Evolutionary conservation across 73 alveolate genomes (phyloP).

Genomic region (Breviolum minutum): DNA sequence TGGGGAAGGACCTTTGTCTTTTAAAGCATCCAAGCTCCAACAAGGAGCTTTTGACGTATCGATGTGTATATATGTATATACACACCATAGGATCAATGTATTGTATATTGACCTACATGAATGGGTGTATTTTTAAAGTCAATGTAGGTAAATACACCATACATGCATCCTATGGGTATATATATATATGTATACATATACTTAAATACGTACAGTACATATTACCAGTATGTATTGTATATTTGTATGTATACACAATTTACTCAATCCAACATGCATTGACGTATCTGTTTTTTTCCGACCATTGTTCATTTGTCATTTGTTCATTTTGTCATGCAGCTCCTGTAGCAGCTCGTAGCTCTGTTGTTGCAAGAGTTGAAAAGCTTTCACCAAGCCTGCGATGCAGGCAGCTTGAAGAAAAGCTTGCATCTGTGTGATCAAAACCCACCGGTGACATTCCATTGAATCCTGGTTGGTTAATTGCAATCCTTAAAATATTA

Average conservation of each 20-base stretch:
- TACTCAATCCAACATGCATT: not conserved
- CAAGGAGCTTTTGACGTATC: too few species aligned
- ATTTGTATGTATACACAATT: not conserved
- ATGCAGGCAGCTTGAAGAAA: not conserved
- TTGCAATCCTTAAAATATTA: too few species aligned
- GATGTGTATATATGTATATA: too few species aligned
- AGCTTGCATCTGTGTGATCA: too few species aligned
- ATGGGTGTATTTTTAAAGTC: too few species aligned
- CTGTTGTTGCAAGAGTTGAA: slow-evolving; percentile 51
- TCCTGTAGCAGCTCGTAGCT: slow-evolving; percentile 46
- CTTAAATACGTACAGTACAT: not conserved
- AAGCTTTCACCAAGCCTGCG: slow-evolving; percentile 60
- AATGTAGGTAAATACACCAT: too few species aligned
- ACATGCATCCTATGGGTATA: not conserved
- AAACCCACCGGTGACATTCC: too few species aligned
- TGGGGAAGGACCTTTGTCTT: too few species aligned
- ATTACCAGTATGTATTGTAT: not conserved
- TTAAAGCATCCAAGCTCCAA: too few species aligned
- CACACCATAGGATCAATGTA: too few species aligned
- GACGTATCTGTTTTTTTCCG: not conserved
- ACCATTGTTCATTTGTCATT: not conserved
- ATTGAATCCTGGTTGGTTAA: not conserved
- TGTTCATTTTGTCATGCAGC: not conserved
- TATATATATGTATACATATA: too few species aligned
- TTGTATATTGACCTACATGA: too few species aligned